These are phyloP conservation scores for Cenchrus fungigraminus DNA, from an alignment of 176 grass and related monocot genomes.

Conservation along the genomic window DNA sequence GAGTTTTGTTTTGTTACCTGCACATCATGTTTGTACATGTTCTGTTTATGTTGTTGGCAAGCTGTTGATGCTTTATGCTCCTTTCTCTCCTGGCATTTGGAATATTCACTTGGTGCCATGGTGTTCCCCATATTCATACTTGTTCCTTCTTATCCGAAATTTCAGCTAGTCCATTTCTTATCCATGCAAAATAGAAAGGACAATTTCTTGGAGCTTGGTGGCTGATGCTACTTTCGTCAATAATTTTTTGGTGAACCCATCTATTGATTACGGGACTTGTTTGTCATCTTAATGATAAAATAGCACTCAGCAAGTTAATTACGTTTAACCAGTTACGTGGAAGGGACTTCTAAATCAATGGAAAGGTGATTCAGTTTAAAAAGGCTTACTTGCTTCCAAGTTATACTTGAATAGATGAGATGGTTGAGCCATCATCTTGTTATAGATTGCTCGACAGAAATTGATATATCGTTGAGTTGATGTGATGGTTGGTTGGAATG, in stretches of 20 bases:
- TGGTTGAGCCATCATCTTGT: background rate
- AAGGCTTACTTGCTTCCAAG: background rate
- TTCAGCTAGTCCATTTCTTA: constrained; percentile 18
- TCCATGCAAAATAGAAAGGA: constrained; percentile 10
- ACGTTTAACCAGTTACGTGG: background rate
- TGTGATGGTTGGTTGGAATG: constrained; percentile 52
- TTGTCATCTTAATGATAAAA: constrained; percentile 4
- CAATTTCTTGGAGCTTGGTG: background rate
- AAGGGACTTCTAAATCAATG: background rate
- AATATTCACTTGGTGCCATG: constrained; percentile 50
- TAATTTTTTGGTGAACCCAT: background rate
- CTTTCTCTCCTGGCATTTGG: constrained; percentile 40
- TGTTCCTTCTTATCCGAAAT: constrained; percentile 59
- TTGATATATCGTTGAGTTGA: constrained; percentile 37
- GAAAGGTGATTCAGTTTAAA: background rate
- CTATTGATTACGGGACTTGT: background rate
- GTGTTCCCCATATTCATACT: constrained; percentile 22
- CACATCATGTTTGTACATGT: constrained; percentile 4
- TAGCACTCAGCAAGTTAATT: background rate
- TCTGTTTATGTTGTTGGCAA: constrained; percentile 11
- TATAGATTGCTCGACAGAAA: constrained; percentile 24
- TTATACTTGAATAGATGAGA: constrained; percentile 22
- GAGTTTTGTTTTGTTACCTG: constrained; percentile 19
- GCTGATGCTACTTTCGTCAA: background rate
- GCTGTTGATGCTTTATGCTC: constrained; percentile 40